A percentile compares a stretch with the other conserved stretches of the same genome.
Conservation (phyloP, 345 rosid genomes). For the Orychophragmus violaceus region DNA sequence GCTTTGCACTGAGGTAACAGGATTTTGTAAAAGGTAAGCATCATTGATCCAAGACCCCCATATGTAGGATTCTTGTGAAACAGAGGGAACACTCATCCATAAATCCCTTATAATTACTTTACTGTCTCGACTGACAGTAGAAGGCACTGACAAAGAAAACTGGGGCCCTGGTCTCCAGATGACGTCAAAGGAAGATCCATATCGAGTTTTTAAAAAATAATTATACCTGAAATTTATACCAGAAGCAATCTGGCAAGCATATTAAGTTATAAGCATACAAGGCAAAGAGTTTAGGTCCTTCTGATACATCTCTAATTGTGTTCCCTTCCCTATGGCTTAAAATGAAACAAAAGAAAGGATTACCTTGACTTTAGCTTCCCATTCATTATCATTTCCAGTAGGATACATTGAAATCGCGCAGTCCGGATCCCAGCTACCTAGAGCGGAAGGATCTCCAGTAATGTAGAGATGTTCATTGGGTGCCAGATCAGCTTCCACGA, state of each 20-base stretch:
- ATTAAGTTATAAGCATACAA: slow-evolving; percentile 23
- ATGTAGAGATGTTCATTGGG: slow-evolving; percentile 57
- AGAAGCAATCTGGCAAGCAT: slow-evolving; percentile 50
- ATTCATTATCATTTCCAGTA: slow-evolving; percentile 44
- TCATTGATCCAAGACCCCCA: slow-evolving; percentile 92
- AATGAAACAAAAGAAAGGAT: slow-evolving; percentile 5
- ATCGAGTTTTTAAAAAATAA: slow-evolving; percentile 53
- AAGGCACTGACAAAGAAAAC: slow-evolving; percentile 64
- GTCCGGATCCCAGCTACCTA: slow-evolving; percentile 86
- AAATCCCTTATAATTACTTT: slow-evolving; percentile 67
- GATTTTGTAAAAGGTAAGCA: slow-evolving; percentile 31
- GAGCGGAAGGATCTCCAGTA: slow-evolving; percentile 64
- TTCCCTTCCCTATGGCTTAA: neutral
- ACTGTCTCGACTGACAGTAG: slow-evolving; percentile 33
- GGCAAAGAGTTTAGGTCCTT: neutral
- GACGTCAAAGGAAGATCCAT: slow-evolving; percentile 43
- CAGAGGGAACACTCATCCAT: slow-evolving; percentile 50
- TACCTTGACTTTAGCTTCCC: slow-evolving; percentile 87
- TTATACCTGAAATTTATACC: slow-evolving; percentile 84
- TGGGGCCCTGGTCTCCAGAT: slow-evolving; percentile 87
- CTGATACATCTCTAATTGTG: slow-evolving; percentile 6
- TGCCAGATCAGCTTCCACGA: slow-evolving; percentile 65
- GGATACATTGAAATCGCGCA: slow-evolving; percentile 65
- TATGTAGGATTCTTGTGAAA: slow-evolving; percentile 32
- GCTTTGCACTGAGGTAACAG: slow-evolving; percentile 30